A percentile compares a stretch with the other conserved stretches of the same genome.
phyloP scores from a whole-genome alignment of 2,329 filamentous ascomycete species.

The Clonostachys rosea region DNA sequence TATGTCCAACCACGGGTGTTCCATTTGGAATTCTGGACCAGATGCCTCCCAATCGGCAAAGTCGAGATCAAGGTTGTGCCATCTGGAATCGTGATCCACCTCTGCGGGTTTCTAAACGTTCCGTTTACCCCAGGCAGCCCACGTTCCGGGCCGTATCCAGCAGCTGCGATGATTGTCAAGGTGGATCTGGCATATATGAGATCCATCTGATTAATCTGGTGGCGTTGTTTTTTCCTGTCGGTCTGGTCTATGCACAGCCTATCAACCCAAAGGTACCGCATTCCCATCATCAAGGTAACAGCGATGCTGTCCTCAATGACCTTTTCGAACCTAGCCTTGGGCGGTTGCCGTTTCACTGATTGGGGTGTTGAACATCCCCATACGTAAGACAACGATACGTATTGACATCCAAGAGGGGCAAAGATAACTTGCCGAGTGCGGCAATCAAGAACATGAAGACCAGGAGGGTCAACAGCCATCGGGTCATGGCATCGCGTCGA shows the following conservation, averaged over 20 bases:
- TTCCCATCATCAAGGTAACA: constrained; percentile 10
- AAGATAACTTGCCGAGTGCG: not conserved
- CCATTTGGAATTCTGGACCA: not conserved
- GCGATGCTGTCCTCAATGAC: constrained; percentile 8
- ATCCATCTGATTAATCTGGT: constrained; percentile 16
- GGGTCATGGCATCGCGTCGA: not conserved
- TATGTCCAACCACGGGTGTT: not conserved
- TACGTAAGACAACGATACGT: not conserved
- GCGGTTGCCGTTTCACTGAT: not conserved
- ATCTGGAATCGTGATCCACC: not conserved
- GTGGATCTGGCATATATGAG: constrained; percentile 12
- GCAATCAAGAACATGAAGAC: not conserved
- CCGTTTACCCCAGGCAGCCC: constrained; percentile 2
- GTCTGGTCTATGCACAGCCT: constrained; percentile 17
- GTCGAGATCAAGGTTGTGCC: not conserved
- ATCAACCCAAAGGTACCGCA: constrained; percentile 18
- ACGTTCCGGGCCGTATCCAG: constrained; percentile 2
- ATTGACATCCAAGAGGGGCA: not conserved
- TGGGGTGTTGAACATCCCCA: not conserved
- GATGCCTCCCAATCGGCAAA: not conserved
- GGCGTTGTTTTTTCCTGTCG: constrained; percentile 8
- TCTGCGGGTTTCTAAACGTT: not conserved
- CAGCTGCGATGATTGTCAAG: constrained; percentile 13
- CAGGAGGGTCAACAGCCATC: not conserved
- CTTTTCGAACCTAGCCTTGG: not conserved